Evolutionary conservation across 805 yeast genomes (phyloP), one percentile per base, ranked within the genome.

Genomic region (Metschnikowia borealis): DNA sequence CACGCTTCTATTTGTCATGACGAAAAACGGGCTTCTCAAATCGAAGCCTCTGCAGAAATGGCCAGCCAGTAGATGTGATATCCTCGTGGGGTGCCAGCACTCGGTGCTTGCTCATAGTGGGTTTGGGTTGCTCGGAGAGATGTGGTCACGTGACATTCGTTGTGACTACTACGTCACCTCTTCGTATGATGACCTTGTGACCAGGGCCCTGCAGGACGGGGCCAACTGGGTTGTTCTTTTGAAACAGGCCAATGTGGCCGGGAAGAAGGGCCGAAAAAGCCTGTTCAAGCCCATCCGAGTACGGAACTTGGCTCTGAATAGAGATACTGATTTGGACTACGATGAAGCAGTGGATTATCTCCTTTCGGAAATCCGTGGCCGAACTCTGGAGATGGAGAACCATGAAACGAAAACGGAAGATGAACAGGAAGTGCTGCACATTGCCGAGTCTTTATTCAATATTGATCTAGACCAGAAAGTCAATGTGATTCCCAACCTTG

Each of bases 121-220:
- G 1, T 78, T 83, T 32, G 85, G 81, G 40, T 69, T 89, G 6
- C 60, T 89, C 48, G 79, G 76, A 38, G 69, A 71, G 36, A 63
- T 94, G 26, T 91, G 99, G 98, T 72, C 77, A 6, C 68, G 72
- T n/a, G 84, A 81, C n/a, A 83, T 94, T 38, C 78, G 85, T 48
- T 87, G 96, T 3, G 99, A 94, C 66, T 59, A 83, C 34, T 54
- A 56, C 34, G 32, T 55, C 3, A 62, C 69, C 2, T 41, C 60
- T 0, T 61, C 71, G 3, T 67, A 62, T 36, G 97, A 92, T 55
- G 96, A 87, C 48, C 76, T 84, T 35, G 61, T 80, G 7, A 75
- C 79, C 15, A 75, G 78, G 34, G 95, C 96, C 0, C 77, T 77
- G 39, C 65, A 67, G 6, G 89, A 85, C 53, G 89, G 91, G 18